These are phyloP conservation scores for Endocalyx cinctus DNA, from an alignment of 2,329 filamentous ascomycete genomes.

Conservation along the genomic window DNA sequence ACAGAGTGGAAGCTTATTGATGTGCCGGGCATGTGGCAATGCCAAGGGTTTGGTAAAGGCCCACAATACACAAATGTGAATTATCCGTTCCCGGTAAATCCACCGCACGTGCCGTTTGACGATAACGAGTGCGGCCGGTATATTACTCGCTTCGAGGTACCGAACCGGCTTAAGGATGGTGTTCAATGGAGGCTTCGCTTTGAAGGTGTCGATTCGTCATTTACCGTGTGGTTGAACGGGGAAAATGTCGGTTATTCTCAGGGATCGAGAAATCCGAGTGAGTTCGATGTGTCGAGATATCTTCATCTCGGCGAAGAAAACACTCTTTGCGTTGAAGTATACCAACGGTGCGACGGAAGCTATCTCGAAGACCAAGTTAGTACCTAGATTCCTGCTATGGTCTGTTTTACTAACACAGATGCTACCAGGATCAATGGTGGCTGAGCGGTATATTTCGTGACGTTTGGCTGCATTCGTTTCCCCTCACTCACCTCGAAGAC, in stretches of 20 bases:
- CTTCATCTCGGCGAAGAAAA: slow-evolving; percentile 45
- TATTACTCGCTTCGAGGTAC: slow-evolving; percentile 50
- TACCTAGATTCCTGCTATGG: slow-evolving; percentile 1
- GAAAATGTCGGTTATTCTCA: slow-evolving; percentile 66
- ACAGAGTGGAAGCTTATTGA: slow-evolving; percentile 41
- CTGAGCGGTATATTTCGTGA: slow-evolving; percentile 65
- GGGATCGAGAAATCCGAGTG: slow-evolving; percentile 66
- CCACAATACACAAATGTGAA: slow-evolving; percentile 62
- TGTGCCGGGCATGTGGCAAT: slow-evolving; percentile 65
- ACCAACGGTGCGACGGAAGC: slow-evolving; percentile 67
- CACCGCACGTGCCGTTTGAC: slow-evolving; percentile 59
- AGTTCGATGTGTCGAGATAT: slow-evolving; percentile 62
- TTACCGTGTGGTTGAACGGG: slow-evolving; percentile 68
- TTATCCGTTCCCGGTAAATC: slow-evolving; percentile 59
- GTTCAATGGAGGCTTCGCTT: slow-evolving; percentile 63
- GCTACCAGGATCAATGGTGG: slow-evolving; percentile 61
- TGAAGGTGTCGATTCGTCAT: slow-evolving; percentile 70
- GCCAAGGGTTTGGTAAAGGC: slow-evolving; percentile 56
- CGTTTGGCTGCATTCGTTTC: slow-evolving; percentile 61
- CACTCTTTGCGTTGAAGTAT: slow-evolving; percentile 60
- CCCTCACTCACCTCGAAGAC: slow-evolving; percentile 49
- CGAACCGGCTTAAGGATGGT: slow-evolving; percentile 35
- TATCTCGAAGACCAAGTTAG: slow-evolving; percentile 63
- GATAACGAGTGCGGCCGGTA: slow-evolving; percentile 65
- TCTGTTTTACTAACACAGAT: background rate